phyloP scores from a whole-genome alignment of 176 grass and related monocot species.

The Eragrostis nindensis region DNA sequence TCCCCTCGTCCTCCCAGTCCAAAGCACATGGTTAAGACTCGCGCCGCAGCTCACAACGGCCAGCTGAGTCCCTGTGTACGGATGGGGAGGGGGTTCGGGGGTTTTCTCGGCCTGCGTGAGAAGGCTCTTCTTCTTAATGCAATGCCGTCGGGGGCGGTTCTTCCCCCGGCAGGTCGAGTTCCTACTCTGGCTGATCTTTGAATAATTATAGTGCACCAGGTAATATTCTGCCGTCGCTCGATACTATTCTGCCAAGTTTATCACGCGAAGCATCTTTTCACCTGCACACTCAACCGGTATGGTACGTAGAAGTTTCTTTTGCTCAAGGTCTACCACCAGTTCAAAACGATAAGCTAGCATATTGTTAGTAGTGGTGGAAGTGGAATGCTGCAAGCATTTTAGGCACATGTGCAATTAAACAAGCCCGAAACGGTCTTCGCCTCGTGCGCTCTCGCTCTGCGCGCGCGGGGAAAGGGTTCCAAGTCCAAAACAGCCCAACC shows the following conservation, averaged over 20 bases:
- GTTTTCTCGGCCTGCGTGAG: too few species aligned
- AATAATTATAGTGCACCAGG: background rate
- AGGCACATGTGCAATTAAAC: slow-evolving; percentile 22
- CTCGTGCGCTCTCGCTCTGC: background rate
- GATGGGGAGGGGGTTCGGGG: too few species aligned
- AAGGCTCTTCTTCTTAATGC: too few species aligned
- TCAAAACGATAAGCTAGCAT: too few species aligned
- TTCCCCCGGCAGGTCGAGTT: too few species aligned
- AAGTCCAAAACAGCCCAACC: background rate
- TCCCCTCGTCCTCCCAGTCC: too few species aligned
- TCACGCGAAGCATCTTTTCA: background rate
- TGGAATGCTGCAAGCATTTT: background rate
- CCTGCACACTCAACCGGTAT: background rate
- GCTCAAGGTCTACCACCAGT: too few species aligned
- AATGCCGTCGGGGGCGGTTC: too few species aligned
- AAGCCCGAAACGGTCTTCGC: slow-evolving; percentile 21
- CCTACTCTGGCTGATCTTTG: background rate
- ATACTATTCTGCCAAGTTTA: background rate
- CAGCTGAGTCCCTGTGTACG: too few species aligned
- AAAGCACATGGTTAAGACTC: too few species aligned
- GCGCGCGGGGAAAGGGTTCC: slow-evolving; percentile 1
- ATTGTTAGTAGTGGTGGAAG: background rate
- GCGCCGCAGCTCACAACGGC: too few species aligned
- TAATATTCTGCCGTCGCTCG: background rate
- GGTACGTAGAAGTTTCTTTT: too few species aligned